Conservation (phyloP, 2,329 filamentous ascomycete species). For the Pyricularia pennisetigena region DNA sequence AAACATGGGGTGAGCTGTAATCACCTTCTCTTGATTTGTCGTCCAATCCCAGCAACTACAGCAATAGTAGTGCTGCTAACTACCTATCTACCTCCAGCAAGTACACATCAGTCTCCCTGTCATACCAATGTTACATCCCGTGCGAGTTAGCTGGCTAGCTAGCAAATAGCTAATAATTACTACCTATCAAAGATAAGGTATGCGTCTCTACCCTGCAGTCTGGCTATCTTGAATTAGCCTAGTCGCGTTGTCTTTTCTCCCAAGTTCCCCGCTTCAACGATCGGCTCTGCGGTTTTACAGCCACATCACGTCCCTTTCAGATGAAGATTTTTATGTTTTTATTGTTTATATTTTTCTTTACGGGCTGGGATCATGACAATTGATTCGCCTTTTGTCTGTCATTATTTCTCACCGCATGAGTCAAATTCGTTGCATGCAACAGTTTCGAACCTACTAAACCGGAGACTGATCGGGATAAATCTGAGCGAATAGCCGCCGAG, state of each 20-base stretch:
- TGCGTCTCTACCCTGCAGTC: background rate
- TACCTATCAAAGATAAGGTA: background rate
- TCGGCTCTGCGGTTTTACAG: background rate
- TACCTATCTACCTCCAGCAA: no score
- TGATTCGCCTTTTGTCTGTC: background rate
- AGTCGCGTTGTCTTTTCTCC: background rate
- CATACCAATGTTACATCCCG: background rate
- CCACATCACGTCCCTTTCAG: background rate
- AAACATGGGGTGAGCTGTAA: background rate
- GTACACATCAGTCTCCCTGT: background rate
- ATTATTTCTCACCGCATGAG: conserved; percentile 2
- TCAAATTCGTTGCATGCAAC: background rate
- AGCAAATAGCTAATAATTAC: background rate
- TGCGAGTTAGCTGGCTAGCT: background rate
- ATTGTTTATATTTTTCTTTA: background rate
- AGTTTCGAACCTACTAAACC: background rate
- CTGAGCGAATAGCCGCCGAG: background rate
- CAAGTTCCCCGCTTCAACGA: background rate
- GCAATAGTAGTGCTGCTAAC: no score
- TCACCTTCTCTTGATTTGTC: background rate
- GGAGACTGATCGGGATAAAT: background rate
- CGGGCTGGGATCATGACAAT: background rate
- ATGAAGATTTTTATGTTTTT: no score
- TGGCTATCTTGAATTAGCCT: background rate
- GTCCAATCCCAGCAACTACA: background rate